Base-by-base conservation (phyloP, 352 stramenopile genomes). In the Pythium oligandrum region DNA sequence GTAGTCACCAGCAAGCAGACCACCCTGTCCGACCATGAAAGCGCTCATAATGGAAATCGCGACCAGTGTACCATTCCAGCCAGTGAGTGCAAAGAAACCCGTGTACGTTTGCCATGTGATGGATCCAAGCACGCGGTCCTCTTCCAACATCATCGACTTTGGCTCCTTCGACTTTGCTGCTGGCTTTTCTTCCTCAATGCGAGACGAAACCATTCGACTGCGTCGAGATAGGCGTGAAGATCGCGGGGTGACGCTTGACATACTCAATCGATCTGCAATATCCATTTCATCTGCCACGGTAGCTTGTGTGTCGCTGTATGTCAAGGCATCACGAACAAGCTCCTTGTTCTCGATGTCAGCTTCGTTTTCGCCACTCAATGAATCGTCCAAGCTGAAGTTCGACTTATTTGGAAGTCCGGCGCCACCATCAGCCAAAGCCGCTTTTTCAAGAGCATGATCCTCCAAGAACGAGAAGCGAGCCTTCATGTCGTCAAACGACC, bases 401-500 rank as follows among this genome's bases (percentile, higher is more conserved):
- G n/a, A n/a, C n/a, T n/a, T n/a, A n/a, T n/a, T n/a, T n/a, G n/a
- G n/a, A n/a, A n/a, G n/a, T n/a, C n/a, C n/a, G n/a, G n/a, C n/a
- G n/a, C n/a, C n/a, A n/a, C n/a, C n/a, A n/a, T n/a, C n/a, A n/a
- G n/a, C n/a, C n/a, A n/a, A n/a, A n/a, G 10, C 7, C 12, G 12
- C 52, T 33, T 59, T 52, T 32, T 55, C n/a, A 32, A 57, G 6
- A 50, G 57, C n/a, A 3, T 61, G 3, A 40, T 43, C 35, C 46
- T 47, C 50, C 12, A 84, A 51, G 26, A 72, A 31, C 9, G 65
- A 33, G 40, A 82, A 76, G 26, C 50, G 59, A 3, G 48, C 61
- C 31, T 80, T 62, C 9, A 98, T 61, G 6, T 93, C 67, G 1
- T 66, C 30, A 57, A 83, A 94, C 4, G 69, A 76, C 1, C 92